Evolutionary conservation across 1,284 basidiomycete species (phyloP), one percentile per base, ranked within the genome.

Genomic region (Rhodotorula sp.): DNA sequence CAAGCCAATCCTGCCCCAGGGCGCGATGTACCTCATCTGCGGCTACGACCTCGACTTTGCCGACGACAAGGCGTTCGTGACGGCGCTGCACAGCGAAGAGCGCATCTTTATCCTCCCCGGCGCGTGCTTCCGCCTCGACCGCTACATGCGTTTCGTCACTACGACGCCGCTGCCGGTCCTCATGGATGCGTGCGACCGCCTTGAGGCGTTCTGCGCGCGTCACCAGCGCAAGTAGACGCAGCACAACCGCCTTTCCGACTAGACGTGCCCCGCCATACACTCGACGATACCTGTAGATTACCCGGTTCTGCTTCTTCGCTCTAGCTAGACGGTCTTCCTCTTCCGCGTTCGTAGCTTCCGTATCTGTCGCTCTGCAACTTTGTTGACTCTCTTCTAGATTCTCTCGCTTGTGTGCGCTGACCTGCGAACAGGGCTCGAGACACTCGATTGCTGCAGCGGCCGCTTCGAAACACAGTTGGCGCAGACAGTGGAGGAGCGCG

Each of bases 21-120:
- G 80, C 0, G 80, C 81, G 0, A 78, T 83, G 73, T 82, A 82
- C 74, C 72, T 80, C 17, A 49, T 60, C 56, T 72, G 70, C 57
- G 12, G 52, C 16, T 63, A 63, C 62, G 60, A 60, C 4, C 78
- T 82, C 21, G 75, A 79, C 46, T 69, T 77, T 25, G 50, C 23
- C 21, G 56, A 66, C 66, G 73, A 74, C 67, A 76, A 80, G 41
- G 81, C 78, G 1, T 82, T 82, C 69, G 77, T 78, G 60, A 76
- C 77, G 48, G 79, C 79, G 8, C 68, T 82, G 3, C 79, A 80
- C 66, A 59, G 74, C 25, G 81, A 82, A 68, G 79, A 82, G 73
- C 78, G 78, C 27, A 71, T 81, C 21, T 82, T 81, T 67, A 78
- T 81, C 50, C 74, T 82, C 19, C 81, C 81, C 1, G 81, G 81